Percentiles rank a stretch among this genome's conserved stretches.
phyloP scores from a whole-genome alignment of 148 eudicot species.

The Limonium bicolor region DNA sequence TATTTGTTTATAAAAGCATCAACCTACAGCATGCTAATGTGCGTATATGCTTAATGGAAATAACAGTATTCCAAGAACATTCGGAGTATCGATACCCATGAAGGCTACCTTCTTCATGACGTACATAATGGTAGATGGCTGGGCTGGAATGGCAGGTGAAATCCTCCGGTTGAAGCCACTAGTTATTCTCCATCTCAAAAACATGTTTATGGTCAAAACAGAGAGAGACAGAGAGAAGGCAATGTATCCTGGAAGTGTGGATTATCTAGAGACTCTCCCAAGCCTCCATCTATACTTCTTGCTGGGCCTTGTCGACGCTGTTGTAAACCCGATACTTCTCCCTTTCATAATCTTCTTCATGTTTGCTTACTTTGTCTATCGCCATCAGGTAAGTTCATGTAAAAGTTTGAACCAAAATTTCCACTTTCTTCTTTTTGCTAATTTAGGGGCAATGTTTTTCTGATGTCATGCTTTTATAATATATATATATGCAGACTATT shows the following conservation, averaged over 20 bases:
- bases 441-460: no score
- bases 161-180: conserved; percentile 77
- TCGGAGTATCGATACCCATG: conserved; percentile 93
- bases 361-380: conserved; percentile 78
- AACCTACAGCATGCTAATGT: no score
- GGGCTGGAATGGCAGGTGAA: conserved; percentile 95
- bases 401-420: no score
- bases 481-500: no score
- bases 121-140: conserved; percentile 94
- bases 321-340: conserved; percentile 70
- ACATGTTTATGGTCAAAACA: conserved; percentile 86
- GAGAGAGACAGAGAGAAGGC: conserved; percentile 84
- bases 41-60: conserved; percentile 8
- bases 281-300: conserved; percentile 86
- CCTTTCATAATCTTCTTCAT: conserved; percentile 89
- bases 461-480: no score
- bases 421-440: no score
- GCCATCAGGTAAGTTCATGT: no score
- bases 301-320: conserved; percentile 85
- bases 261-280: conserved; percentile 64
- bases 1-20: no score
- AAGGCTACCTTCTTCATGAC: conserved; percentile 98
- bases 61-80: conserved; percentile 74
- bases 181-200: conserved; percentile 75
- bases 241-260: conserved; percentile 80